Evolutionary conservation across 176 grass and related monocot genomes (phyloP), one percentile per base, ranked within the genome.

Genomic region (Oryza meridionalis): DNA sequence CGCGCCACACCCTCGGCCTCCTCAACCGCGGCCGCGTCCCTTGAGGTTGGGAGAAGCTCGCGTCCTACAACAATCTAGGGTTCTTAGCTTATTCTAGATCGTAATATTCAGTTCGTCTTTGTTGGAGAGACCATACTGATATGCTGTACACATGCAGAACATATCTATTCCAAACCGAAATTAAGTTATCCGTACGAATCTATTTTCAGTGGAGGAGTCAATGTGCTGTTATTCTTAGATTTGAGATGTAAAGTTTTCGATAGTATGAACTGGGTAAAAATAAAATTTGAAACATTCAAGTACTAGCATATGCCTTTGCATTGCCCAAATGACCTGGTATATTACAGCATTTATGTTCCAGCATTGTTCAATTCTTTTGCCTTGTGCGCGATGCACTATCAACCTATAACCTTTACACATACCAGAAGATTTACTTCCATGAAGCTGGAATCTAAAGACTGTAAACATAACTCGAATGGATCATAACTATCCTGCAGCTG

Each of bases 21-120:
- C 85, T 98, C 61, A 90, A 92, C 72, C 80, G 89, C 73, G 89
- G 96, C 35, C 87, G 93, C 77, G 73, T 98, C 78, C 93, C 93
- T n/a, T 85, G 4, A 88, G 81, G 19, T 26, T 22, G 55, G 31
- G 13, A 15, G 17, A 51, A 43, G 51, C 68, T 42, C 31, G 16
- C 31, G 66, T 65, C 21, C 47, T 43, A 49, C 46, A 35, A 35
- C 1, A 5, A 5, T 1, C 73, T 37, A 45, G 19, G 58, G 79
- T 86, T 44, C 73, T 83, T 74, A n/a, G 5, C 59, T 79, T 79
- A 19, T 10, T 5, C 17, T 50, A 7, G 25, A 73, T 77, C 77
- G 78, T 45, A 50, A 47, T 19, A 32, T 59, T 32, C 58, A 4
- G 26, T 74, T 74, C 17, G 16, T 44, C 4, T 31, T 10, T 80